These are phyloP conservation scores for Penicillium canariense DNA, from an alignment of 495 filamentous ascomycete species.

Conservation along the genomic window DNA sequence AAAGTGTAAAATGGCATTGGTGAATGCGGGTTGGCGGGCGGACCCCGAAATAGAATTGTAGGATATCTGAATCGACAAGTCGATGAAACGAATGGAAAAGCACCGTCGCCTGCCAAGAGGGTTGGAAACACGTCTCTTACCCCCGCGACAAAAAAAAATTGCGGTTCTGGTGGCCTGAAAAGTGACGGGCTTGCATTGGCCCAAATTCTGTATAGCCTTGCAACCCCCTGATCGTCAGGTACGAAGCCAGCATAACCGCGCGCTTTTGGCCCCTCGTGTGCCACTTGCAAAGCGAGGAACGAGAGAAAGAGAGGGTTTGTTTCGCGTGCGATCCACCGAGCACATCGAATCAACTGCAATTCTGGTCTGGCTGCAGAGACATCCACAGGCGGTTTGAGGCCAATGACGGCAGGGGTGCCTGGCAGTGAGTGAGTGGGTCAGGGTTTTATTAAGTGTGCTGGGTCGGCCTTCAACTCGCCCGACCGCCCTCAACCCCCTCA, in stretches of 20 bases:
- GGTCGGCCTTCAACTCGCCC: constrained; percentile 8
- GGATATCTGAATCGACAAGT: background rate
- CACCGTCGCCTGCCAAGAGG: background rate
- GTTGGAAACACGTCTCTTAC: background rate
- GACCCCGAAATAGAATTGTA: background rate
- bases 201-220: constrained; percentile 4
- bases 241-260: constrained; percentile 8
- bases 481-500: constrained; percentile 6
- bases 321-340: background rate
- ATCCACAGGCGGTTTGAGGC: background rate
- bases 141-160: background rate
- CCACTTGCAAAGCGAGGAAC: background rate
- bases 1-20: background rate
- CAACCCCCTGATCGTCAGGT: constrained; percentile 24
- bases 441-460: constrained; percentile 20
- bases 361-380: background rate
- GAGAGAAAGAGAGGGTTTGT: background rate
- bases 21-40: background rate
- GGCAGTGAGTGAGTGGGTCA: constrained; percentile 15
- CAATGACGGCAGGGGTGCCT: constrained; percentile 11
- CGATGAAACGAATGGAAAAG: background rate
- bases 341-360: background rate
- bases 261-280: constrained; percentile 3
- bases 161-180: background rate
- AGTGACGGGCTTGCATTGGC: constrained; percentile 8